These are phyloP conservation scores for Glarea lozoyensis DNA, from an alignment of 495 filamentous ascomycete species.

Conservation along the genomic window DNA sequence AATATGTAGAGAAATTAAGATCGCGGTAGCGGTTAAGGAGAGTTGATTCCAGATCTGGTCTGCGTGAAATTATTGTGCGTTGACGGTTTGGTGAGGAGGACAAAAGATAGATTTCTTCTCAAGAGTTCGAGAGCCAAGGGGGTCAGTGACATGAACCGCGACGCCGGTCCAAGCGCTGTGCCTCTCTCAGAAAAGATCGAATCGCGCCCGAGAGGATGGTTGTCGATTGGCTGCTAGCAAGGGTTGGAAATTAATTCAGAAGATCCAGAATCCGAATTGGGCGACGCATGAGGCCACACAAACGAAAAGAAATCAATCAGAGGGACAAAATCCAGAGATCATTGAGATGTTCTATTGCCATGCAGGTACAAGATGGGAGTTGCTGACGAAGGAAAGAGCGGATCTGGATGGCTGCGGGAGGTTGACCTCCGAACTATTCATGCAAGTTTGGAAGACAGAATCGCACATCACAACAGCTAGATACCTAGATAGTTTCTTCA, in stretches of 20 bases:
- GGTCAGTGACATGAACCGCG: too few relatives aligned
- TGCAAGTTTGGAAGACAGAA: too few relatives aligned
- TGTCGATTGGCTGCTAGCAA: background rate
- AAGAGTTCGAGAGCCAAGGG: too few relatives aligned
- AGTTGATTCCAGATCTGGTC: slow-evolving; percentile 30
- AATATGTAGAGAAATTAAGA: slow-evolving; percentile 13
- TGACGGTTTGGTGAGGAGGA: background rate
- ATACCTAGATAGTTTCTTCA: too few relatives aligned
- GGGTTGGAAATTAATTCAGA: background rate
- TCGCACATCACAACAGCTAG: too few relatives aligned
- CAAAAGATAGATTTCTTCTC: slow-evolving; percentile 2
- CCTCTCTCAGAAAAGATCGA: too few relatives aligned
- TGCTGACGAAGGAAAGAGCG: too few relatives aligned
- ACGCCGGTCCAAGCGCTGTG: background rate
- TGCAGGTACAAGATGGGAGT: too few relatives aligned
- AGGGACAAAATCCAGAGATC: too few relatives aligned
- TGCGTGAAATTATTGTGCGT: background rate
- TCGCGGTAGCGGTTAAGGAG: slow-evolving; percentile 26
- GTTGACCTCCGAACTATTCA: too few relatives aligned
- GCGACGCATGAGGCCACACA: background rate
- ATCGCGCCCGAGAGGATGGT: background rate
- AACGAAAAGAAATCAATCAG: background rate
- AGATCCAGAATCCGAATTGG: background rate
- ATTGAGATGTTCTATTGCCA: too few relatives aligned
- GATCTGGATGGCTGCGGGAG: too few relatives aligned